Evolutionary conservation across 2,329 filamentous ascomycete genomes (phyloP), one percentile per base, ranked within the genome.

Genomic region (Neodidymelliopsis sp.): DNA sequence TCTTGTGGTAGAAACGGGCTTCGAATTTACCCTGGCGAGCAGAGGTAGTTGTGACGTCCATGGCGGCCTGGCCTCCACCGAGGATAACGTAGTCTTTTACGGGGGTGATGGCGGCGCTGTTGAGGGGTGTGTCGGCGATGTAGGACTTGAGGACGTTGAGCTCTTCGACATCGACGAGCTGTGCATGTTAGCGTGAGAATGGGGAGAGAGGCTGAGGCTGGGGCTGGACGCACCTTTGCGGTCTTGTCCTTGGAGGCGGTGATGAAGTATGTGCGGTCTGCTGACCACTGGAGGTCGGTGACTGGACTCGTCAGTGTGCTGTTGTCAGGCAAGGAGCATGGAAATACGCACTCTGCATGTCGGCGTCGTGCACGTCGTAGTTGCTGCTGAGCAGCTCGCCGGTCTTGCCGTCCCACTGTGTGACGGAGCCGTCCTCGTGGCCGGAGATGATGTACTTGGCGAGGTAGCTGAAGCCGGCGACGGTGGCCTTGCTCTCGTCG

Each of bases 31-130:
- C 94, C 82, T 99, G 94, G 62, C 94, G 86, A 38, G 91, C 87
- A 24, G 88, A 88, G 40, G 94, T 97, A 44, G 90, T 95, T 50
- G 94, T 99, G 77, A 99, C 94, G 72, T 97, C 93, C 91, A 97
- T 97, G 72, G 94, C 94, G 59, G 92, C 94, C 79, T 99, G 94
- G 66, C 94, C 94, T 85, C 94, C 94, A 67, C 94, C 94, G 33
- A 99, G 88, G 70, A 99, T 95, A 61, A 99, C 93, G 72, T 90
- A 99, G 73, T 97, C 91, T 80, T 97, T 97, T 78, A 95, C 94
- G 45, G 90, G 86, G 11, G 92, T 96, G 65, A 99, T 94, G 68
- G 88, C 85, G 61, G 94, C 94, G 73, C 89, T 94, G 85, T 99
- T 99, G 62, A 99, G 87, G 24, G 94, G 93, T 4, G 94, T 99